These are phyloP conservation scores for Botrytis sinoallii DNA, from an alignment of 2,329 filamentous ascomycete species.

Conservation along the genomic window DNA sequence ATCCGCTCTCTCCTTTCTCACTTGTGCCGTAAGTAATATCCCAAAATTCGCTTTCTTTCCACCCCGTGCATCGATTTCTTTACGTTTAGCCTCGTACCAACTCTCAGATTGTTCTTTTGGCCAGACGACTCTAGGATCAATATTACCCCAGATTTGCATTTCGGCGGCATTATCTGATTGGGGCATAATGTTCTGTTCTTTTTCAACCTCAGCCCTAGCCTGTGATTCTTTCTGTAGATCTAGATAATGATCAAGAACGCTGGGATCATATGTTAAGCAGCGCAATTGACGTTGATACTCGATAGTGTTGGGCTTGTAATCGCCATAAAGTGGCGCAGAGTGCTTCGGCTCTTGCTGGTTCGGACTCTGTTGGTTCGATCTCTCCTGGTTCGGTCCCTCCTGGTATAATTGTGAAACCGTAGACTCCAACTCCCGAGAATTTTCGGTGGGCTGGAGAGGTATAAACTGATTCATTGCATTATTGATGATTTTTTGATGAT, in stretches of 20 bases:
- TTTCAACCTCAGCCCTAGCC: conserved; percentile 7
- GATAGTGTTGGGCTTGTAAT: conserved; percentile 15
- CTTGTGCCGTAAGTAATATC: conserved; percentile 25
- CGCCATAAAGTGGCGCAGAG: conserved; percentile 10
- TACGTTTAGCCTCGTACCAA: conserved; percentile 49
- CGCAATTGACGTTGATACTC: conserved; percentile 18
- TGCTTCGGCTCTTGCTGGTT: not conserved
- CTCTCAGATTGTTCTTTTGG: conserved; percentile 43
- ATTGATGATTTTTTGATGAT: not conserved
- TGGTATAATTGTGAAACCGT: not conserved
- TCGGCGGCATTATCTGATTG: conserved; percentile 12
- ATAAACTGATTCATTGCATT: not conserved
- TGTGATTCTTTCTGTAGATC: conserved; percentile 8
- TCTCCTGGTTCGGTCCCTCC: not conserved
- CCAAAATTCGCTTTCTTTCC: conserved; percentile 52
- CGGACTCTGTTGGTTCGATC: not conserved
- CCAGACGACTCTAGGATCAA: conserved; percentile 53
- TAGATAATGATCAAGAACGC: conserved; percentile 19
- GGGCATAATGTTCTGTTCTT: conserved; percentile 17
- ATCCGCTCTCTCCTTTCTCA: conserved; percentile 24
- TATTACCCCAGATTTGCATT: conserved; percentile 43
- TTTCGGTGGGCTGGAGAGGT: not conserved
- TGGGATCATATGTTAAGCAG: conserved; percentile 17
- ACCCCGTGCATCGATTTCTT: conserved; percentile 49
- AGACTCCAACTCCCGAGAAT: not conserved